Evolutionary conservation across 805 yeast species (phyloP).

Genomic region (Kazachstania bromeliacearum): DNA sequence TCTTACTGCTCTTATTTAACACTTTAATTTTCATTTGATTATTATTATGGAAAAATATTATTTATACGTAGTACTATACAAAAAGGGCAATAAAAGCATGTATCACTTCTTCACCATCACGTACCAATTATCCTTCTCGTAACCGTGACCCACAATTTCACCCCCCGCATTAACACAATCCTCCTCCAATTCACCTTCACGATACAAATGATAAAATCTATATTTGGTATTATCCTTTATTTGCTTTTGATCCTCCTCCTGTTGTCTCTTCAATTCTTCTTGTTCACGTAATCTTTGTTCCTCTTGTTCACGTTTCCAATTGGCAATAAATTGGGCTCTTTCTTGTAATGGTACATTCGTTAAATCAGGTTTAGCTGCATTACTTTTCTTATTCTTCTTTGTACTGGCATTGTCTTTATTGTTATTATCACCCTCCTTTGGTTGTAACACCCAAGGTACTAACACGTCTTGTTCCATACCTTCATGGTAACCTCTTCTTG

Average conservation of each 20-base stretch:
- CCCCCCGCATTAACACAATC: conserved; percentile 71
- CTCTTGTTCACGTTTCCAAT: conserved; percentile 25
- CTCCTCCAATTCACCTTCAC: conserved; percentile 68
- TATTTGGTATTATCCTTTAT: conserved; percentile 43
- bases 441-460: conserved; percentile 88
- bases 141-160: conserved; percentile 57
- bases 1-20: no score
- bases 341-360: conserved; percentile 20
- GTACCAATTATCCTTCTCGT: conserved; percentile 96
- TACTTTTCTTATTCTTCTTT: conserved; percentile 6
- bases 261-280: conserved; percentile 11
- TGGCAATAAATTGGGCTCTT: conserved; percentile 21
- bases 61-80: no score
- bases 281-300: conserved; percentile 14
- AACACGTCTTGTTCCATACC: conserved; percentile 90
- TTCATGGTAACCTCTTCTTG: conserved; percentile 83
- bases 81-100: background rate
- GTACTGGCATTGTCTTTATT: conserved; percentile 21
- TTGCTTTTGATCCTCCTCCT: conserved; percentile 10
- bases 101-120: conserved; percentile 35
- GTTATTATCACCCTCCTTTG: conserved; percentile 32
- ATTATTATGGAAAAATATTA: no score
- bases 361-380: conserved; percentile 21
- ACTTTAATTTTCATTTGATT: no score
- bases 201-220: conserved; percentile 83